Percentiles rank a stretch among this genome's conserved stretches.
These are phyloP conservation scores for Curvularia spicifera DNA, from an alignment of 2,329 filamentous ascomycete species.

Conservation along the genomic window DNA sequence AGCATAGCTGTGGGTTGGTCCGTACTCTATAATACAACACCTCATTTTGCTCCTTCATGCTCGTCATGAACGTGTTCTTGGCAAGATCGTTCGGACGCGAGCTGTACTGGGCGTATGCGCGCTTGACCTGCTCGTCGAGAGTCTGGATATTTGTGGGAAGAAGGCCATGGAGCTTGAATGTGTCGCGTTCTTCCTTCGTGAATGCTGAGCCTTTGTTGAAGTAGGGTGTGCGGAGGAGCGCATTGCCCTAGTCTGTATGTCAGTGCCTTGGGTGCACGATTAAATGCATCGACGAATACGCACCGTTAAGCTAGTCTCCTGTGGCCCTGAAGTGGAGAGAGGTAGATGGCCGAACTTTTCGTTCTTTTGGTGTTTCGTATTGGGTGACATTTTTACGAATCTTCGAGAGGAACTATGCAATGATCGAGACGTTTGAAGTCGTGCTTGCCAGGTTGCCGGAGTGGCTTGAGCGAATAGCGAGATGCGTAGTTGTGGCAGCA, in stretches of 20 bases:
- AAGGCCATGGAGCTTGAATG: slow-evolving; percentile 75
- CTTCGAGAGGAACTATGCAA: background rate
- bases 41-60: slow-evolving; percentile 83
- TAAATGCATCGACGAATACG: background rate
- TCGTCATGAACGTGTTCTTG: slow-evolving; percentile 88
- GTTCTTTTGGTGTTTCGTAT: slow-evolving; percentile 32
- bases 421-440: background rate
- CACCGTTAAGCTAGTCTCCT: slow-evolving; percentile 50
- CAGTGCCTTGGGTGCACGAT: background rate
- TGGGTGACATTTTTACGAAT: slow-evolving; percentile 20
- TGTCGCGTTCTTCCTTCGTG: slow-evolving; percentile 68
- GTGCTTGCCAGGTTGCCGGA: background rate
- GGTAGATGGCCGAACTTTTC: slow-evolving; percentile 49
- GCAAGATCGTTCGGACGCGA: slow-evolving; percentile 68
- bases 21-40: slow-evolving; percentile 77
- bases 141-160: slow-evolving; percentile 75
- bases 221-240: slow-evolving; percentile 68
- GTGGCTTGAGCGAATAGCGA: background rate
- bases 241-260: slow-evolving; percentile 41
- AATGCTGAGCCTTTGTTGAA: slow-evolving; percentile 89
- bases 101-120: slow-evolving; percentile 82
- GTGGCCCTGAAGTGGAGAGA: slow-evolving; percentile 52
- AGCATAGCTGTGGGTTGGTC: background rate
- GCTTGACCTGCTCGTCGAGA: slow-evolving; percentile 74
- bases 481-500: background rate